A percentile compares a stretch with the other conserved stretches of the same genome.
Conservation (phyloP, 2,329 filamentous ascomycete genomes). For the Monosporascus sp. region DNA sequence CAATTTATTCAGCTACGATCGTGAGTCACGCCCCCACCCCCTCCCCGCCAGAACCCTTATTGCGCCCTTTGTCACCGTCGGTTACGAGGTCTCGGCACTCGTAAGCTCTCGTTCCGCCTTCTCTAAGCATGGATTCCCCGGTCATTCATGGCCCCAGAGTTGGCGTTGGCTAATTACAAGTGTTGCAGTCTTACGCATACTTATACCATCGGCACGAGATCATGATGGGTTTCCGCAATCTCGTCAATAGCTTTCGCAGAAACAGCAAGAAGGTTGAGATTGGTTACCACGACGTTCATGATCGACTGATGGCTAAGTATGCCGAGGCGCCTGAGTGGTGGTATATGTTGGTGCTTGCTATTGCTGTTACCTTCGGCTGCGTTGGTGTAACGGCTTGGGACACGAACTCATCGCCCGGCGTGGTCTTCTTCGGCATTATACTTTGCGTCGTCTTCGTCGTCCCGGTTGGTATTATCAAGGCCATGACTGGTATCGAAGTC, state of each 20-base stretch:
- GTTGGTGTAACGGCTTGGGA: slow-evolving; percentile 43
- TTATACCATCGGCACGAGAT: slow-evolving; percentile 51
- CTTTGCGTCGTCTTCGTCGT: slow-evolving; percentile 47
- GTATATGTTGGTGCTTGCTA: slow-evolving; percentile 39
- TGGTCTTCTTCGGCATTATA: slow-evolving; percentile 46
- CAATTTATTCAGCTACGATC: slow-evolving; percentile 46
- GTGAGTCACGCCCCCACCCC: neutral
- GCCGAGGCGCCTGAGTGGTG: slow-evolving; percentile 48
- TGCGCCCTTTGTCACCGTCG: too few relatives aligned
- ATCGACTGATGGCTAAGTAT: slow-evolving; percentile 23
- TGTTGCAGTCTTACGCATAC: slow-evolving; percentile 34
- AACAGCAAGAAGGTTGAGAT: slow-evolving; percentile 31
- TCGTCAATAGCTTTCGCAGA: slow-evolving; percentile 39
- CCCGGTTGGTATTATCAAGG: slow-evolving; percentile 47
- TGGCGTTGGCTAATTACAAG: neutral
- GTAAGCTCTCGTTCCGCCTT: too few relatives aligned
- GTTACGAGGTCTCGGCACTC: too few relatives aligned
- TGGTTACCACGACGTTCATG: slow-evolving; percentile 20
- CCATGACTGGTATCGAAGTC: slow-evolving; percentile 48
- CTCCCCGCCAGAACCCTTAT: neutral
- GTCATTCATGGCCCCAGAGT: neutral
- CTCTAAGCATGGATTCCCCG: neutral
- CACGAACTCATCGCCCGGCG: slow-evolving; percentile 45
- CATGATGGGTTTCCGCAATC: slow-evolving; percentile 41
- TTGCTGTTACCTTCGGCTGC: slow-evolving; percentile 41